A percentile compares a stretch with the other conserved stretches of the same genome.
Evolutionary conservation across 2,329 filamentous ascomycete species (phyloP).

Genomic region (Dactylonectria estremocensis): DNA sequence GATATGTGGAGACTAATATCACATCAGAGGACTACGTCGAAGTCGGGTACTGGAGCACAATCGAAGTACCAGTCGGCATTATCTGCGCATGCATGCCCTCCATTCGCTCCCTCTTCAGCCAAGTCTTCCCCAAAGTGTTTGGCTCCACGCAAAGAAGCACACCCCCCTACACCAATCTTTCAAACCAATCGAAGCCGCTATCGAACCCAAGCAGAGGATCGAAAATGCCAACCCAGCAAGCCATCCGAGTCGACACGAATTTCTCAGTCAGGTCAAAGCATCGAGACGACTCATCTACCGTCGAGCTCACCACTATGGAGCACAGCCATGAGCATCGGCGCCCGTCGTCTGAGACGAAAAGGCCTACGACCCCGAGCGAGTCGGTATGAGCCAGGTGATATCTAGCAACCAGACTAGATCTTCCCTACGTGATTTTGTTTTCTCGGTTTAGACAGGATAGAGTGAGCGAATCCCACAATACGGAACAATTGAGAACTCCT

Average conservation of each 20-base stretch:
- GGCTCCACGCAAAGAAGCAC: slow-evolving; percentile 29
- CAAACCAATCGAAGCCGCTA: slow-evolving; percentile 11
- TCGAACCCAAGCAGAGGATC: background rate
- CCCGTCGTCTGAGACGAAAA: slow-evolving; percentile 8
- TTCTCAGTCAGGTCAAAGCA: slow-evolving; percentile 1
- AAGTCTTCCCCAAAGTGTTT: slow-evolving; percentile 37
- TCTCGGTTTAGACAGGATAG: background rate
- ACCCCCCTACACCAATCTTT: slow-evolving; percentile 35
- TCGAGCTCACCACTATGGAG: slow-evolving; percentile 22
- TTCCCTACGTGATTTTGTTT: background rate
- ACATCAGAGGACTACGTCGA: slow-evolving; percentile 44
- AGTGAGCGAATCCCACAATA: background rate
- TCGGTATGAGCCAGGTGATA: slow-evolving; percentile 7
- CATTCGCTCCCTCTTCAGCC: slow-evolving; percentile 38
- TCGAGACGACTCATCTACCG: slow-evolving; percentile 1
- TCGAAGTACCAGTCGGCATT: slow-evolving; percentile 51
- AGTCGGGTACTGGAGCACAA: slow-evolving; percentile 47
- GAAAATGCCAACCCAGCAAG: background rate
- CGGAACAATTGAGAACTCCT: background rate
- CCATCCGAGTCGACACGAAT: background rate
- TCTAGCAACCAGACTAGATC: background rate
- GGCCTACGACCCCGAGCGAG: slow-evolving; percentile 19
- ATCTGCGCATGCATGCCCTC: slow-evolving; percentile 51
- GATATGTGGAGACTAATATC: background rate
- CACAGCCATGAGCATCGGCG: slow-evolving; percentile 5